phyloP scores from a whole-genome alignment of 192 early-diverging fungal species.

The Backusella luteola region DNA sequence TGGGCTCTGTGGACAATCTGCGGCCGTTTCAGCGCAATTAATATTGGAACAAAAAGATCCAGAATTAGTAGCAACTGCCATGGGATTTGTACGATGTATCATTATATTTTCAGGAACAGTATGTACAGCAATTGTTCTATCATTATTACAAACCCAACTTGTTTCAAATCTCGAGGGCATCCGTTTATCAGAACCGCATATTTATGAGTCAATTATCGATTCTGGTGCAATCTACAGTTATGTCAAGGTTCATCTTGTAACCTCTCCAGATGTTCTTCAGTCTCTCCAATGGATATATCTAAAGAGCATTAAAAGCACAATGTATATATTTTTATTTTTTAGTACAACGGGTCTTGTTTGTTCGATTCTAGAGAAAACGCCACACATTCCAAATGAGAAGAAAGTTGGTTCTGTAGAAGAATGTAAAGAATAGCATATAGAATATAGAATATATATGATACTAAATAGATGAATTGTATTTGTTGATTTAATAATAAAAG shows the following conservation, averaged over 20 bases:
- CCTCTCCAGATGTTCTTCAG: background rate
- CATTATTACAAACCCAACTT: background rate
- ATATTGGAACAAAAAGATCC: background rate
- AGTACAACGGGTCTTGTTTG: background rate
- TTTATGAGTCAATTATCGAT: background rate
- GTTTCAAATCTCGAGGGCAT: background rate
- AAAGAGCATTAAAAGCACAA: background rate
- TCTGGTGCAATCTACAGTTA: background rate
- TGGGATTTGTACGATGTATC: background rate
- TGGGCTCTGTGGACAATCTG: background rate
- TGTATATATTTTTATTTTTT: background rate
- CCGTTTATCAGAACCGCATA: background rate
- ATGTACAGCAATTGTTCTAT: background rate
- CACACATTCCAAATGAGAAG: background rate
- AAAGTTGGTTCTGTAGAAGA: background rate
- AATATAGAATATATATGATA: background rate
- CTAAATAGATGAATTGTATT: background rate
- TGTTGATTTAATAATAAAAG: too few species aligned
- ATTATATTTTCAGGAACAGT: conserved; percentile 1
- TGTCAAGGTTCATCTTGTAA: background rate
- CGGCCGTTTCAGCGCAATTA: background rate
- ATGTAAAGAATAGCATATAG: background rate
- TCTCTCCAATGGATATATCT: background rate
- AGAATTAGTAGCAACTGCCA: background rate
- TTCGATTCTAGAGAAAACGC: background rate